Evolutionary conservation across 768 basidiomycete species (phyloP), one percentile per base, ranked within the genome.

Genomic region (Lentinula sp.): DNA sequence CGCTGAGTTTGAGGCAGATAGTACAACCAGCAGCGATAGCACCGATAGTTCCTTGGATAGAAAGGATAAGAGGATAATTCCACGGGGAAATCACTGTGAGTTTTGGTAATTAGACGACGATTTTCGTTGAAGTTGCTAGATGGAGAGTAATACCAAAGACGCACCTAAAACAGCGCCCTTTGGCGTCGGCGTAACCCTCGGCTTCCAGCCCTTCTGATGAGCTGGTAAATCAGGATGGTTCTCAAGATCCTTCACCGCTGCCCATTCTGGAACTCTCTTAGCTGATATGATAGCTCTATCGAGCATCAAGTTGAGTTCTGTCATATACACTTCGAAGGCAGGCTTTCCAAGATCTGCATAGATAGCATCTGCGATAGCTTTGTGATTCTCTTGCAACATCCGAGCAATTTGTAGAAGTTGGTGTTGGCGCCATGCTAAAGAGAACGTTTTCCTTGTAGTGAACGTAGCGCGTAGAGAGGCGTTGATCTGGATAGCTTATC

Each of bases 21-120:
- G 84, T 79, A 66, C 86, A 88, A 0, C 90, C 91, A 0, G 89
- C 88, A 0, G 88, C 78, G 53, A 93, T 87, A 1, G 90, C 90
- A 4, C 89, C 90, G 54, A 81, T 76, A 20, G 87, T 72, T 3
- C 88, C 87, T 42, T 80, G 79, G 6, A 88, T 56, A 67, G 72
- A 75, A 36, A 87, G 76, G 9, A 83, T 72, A 55, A 84, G 66
- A 0, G 87, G 87, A 64, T 83, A 88, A 66, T 88, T 88, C 85
- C 85, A 88, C 2, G 85, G 85, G 16, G 37, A 56, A 20, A 41
- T 43, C 10, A 54, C 53, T 37, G 28, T 3, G 20, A 55, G 10
- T n/a, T 41, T 37, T 15, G 6, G 18, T 15, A 3, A 85, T 87
- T 64, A 59, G 13, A 28, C 13, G 7, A 43, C 35, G 2, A 23